These are phyloP conservation scores for Rhizoclosmatium sp. DNA, from an alignment of 192 early-diverging fungal species.

Conservation along the genomic window DNA sequence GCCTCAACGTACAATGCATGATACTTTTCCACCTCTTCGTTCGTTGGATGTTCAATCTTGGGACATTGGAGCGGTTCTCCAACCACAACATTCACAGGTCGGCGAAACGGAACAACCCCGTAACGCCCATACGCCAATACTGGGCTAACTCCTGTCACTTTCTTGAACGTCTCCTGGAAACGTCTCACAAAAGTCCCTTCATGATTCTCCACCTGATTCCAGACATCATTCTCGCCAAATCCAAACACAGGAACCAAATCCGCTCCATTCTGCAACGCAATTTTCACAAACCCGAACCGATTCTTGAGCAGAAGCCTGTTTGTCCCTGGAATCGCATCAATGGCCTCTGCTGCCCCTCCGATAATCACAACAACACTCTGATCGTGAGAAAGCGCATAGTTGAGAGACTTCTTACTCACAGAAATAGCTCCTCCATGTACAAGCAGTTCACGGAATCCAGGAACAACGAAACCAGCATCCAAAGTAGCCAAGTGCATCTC, in stretches of 20 bases:
- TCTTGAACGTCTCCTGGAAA: conserved; percentile 78
- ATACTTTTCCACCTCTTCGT: conserved; percentile 64
- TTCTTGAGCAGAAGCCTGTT: conserved; percentile 49
- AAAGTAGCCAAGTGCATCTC: conserved; percentile 33
- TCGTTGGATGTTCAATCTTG: conserved; percentile 63
- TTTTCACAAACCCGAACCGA: conserved; percentile 74
- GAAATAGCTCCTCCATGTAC: conserved; percentile 33
- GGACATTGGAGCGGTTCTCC: conserved; percentile 63
- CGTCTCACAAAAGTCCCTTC: conserved; percentile 69
- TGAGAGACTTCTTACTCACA: conserved; percentile 23
- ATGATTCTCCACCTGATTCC: conserved; percentile 76
- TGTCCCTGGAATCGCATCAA: conserved; percentile 47
- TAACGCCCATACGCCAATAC: conserved; percentile 83
- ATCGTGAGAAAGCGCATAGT: conserved; percentile 26
- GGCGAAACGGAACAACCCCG: conserved; percentile 58
- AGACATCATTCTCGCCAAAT: conserved; percentile 76
- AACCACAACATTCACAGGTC: conserved; percentile 49
- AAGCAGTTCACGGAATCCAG: conserved; percentile 41
- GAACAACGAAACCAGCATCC: conserved; percentile 39
- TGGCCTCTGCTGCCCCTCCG: conserved; percentile 46
- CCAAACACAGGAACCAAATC: conserved; percentile 81
- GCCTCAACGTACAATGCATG: conserved; percentile 76
- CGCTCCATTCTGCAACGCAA: conserved; percentile 84
- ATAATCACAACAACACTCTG: conserved; percentile 31
- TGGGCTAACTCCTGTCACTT: conserved; percentile 45